A percentile compares a stretch with the other conserved stretches of the same genome.
These are phyloP conservation scores for Stygiomarasmius scandens DNA, from an alignment of 1,284 basidiomycete species.

Conservation along the genomic window DNA sequence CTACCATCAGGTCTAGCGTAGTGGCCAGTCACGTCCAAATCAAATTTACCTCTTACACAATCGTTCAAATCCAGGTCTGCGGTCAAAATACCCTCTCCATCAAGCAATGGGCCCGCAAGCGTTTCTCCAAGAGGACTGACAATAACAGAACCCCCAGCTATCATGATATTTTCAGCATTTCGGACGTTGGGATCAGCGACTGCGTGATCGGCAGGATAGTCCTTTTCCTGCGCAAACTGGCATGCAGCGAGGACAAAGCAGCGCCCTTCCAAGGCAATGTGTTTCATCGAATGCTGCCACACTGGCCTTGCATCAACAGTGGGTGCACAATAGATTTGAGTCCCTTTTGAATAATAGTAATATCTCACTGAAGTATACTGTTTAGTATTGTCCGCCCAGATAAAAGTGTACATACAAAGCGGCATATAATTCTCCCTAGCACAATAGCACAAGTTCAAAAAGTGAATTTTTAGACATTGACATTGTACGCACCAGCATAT, in stretches of 20 bases:
- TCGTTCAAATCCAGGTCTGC: conserved; percentile 68
- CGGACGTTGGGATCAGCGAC: conserved; percentile 42
- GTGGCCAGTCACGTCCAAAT: conserved; percentile 72
- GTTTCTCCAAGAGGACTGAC: conserved; percentile 68
- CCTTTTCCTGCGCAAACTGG: conserved; percentile 63
- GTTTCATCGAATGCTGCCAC: conserved; percentile 70
- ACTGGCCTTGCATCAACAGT: conserved; percentile 69
- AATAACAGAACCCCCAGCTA: conserved; percentile 71
- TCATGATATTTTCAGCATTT: conserved; percentile 59
- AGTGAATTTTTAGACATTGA: neutral
- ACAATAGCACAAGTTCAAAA: conserved; percentile 8
- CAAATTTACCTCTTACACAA: conserved; percentile 67
- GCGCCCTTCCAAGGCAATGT: conserved; percentile 77
- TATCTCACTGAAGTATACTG: conserved; percentile 50
- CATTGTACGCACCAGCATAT: conserved; percentile 62
- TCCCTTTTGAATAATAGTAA: conserved; percentile 64
- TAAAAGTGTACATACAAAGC: conserved; percentile 42
- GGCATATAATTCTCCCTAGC: conserved; percentile 82
- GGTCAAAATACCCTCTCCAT: conserved; percentile 63
- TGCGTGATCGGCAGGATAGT: conserved; percentile 62
- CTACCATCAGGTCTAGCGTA: conserved; percentile 67
- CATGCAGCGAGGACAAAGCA: conserved; percentile 75
- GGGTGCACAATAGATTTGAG: conserved; percentile 69
- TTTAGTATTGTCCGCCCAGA: neutral
- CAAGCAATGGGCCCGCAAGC: conserved; percentile 68